A percentile compares a stretch with the other conserved stretches of the same genome.
phyloP scores from a whole-genome alignment of 2,329 filamentous ascomycete species.

The Pseudogymnoascus sp. region DNA sequence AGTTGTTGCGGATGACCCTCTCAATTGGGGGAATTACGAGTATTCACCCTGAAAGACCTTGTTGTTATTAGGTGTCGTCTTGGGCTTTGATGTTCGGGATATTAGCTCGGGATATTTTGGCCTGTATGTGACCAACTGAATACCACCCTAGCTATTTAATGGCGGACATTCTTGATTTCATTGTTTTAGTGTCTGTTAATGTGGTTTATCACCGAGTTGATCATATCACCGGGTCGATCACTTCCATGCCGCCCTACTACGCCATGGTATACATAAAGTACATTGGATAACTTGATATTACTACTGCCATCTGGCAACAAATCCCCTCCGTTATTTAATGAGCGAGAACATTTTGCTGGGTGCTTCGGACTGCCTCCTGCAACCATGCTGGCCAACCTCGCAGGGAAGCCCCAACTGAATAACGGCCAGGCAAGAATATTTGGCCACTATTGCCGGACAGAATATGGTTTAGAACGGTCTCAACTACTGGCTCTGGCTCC shows the following conservation, averaged over 20 bases:
- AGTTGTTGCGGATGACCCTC: no score
- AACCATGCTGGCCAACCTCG: conserved; percentile 1
- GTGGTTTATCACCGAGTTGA: background rate
- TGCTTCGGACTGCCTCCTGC: background rate
- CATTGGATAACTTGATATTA: background rate
- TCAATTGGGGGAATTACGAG: no score
- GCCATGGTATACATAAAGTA: background rate
- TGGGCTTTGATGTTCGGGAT: no score
- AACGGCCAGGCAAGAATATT: conserved; percentile 10
- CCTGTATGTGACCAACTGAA: no score
- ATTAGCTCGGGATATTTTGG: no score
- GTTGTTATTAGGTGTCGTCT: no score
- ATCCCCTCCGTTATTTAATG: background rate
- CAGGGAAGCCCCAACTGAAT: background rate
- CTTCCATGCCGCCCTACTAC: background rate
- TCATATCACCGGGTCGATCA: background rate
- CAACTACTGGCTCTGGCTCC: conserved; percentile 11
- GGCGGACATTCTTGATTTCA: no score
- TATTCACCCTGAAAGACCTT: no score
- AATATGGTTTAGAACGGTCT: conserved; percentile 8
- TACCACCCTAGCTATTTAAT: background rate
- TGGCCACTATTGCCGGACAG: conserved; percentile 10
- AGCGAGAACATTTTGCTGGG: background rate
- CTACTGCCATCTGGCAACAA: background rate
- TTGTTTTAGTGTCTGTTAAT: no score